Percentiles rank a stretch among this genome's conserved stretches.
phyloP scores from a whole-genome alignment of 768 basidiomycete species.

The Lactarius tabidus region DNA sequence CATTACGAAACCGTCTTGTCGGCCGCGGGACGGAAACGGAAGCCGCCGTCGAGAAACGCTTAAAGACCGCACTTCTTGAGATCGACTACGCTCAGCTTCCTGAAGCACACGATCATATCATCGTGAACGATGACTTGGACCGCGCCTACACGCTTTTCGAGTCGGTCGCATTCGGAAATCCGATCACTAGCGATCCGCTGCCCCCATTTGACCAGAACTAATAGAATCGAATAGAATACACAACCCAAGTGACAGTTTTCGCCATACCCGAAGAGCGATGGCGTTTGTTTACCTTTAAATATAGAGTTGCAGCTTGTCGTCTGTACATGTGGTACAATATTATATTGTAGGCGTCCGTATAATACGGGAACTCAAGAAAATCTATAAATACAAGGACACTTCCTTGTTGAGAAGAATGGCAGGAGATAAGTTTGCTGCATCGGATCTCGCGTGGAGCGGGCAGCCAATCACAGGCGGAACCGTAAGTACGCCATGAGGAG shows the following conservation, averaged over 20 bases:
- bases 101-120: slow-evolving; percentile 71
- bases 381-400: slow-evolving; percentile 4
- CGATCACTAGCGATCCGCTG: slow-evolving; percentile 54
- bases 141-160: slow-evolving; percentile 76
- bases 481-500: slow-evolving; percentile 84
- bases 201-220: slow-evolving; percentile 55
- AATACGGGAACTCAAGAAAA: not conserved
- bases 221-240: not conserved
- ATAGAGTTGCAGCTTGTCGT: not conserved
- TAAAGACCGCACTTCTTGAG: slow-evolving; percentile 74
- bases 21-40: slow-evolving; percentile 84
- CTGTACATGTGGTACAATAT: not conserved
- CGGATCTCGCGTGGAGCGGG: not conserved
- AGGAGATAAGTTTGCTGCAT: not conserved
- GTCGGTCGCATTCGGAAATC: slow-evolving; percentile 68
- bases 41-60: slow-evolving; percentile 64
- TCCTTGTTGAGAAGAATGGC: not conserved
- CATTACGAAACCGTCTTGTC: slow-evolving; percentile 64
- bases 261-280: not conserved
- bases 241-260: not conserved
- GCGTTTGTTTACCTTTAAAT: slow-evolving; percentile 2
- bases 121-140: slow-evolving; percentile 89
- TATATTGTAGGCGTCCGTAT: not conserved
- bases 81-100: slow-evolving; percentile 78
- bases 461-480: slow-evolving; percentile 44